Evolutionary conservation across 148 eudicot genomes (phyloP).

Genomic region (Pharnaceum exiguum): DNA sequence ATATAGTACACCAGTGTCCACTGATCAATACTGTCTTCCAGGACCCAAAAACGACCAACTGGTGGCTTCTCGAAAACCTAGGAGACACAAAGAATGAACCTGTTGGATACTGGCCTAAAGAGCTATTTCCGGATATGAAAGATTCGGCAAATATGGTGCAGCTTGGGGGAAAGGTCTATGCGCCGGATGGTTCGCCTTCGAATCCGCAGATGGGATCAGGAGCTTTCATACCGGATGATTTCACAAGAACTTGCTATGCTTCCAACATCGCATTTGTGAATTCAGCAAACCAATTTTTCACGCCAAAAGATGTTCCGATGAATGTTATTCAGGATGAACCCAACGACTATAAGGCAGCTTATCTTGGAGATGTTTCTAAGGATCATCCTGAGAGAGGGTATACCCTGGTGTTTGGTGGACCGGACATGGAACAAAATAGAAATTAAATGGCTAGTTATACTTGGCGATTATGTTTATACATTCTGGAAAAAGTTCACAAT

Average conservation of each 20-base stretch:
- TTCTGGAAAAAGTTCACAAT: too few species aligned
- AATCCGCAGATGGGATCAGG: slow-evolving; percentile 12
- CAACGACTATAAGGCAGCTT: not conserved
- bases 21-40: not conserved
- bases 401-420: slow-evolving; percentile 19
- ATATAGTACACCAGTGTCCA: not conserved
- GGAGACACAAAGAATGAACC: not conserved
- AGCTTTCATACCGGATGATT: not conserved
- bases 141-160: slow-evolving; percentile 12
- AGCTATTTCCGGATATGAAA: slow-evolving; percentile 3
- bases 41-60: slow-evolving; percentile 15
- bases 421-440: not conserved
- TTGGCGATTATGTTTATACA: not conserved
- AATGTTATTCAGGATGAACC: not conserved
- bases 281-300: not conserved
- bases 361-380: slow-evolving; percentile 7
- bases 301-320: slow-evolving; percentile 1
- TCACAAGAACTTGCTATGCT: slow-evolving; percentile 10
- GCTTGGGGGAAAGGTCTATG: slow-evolving; percentile 18
- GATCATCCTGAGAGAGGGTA: not conserved
- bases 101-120: slow-evolving; percentile 27
- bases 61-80: slow-evolving; percentile 12
- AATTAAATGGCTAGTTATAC: not conserved
- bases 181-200: not conserved
- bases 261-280: slow-evolving; percentile 11